Evolutionary conservation across 768 basidiomycete genomes (phyloP).

Genomic region (Cyclocybe cylindracea): DNA sequence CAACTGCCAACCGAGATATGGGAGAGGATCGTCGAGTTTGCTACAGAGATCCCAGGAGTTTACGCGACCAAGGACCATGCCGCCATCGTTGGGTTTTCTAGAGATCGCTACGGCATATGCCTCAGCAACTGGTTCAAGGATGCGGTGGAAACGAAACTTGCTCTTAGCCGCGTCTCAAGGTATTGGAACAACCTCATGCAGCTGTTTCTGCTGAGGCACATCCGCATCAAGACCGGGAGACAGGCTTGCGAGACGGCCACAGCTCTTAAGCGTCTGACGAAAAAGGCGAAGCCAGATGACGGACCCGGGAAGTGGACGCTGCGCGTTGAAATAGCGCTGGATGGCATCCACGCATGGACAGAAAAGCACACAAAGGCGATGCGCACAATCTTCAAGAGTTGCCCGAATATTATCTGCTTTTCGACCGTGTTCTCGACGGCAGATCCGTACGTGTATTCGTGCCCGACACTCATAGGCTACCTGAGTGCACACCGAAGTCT

Average conservation of each 20-base stretch:
- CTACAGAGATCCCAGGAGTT: conserved; percentile 23
- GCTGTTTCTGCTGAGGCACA: conserved; percentile 18
- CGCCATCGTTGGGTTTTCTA: conserved; percentile 24
- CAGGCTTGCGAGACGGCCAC: conserved; percentile 17
- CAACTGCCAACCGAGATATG: conserved; percentile 27
- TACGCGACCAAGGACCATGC: conserved; percentile 18
- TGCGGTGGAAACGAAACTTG: conserved; percentile 19
- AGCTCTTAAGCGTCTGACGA: conserved; percentile 4
- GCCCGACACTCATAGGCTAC: conserved; percentile 1
- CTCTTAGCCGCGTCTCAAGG: conserved; percentile 21
- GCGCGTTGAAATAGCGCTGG: conserved; percentile 26
- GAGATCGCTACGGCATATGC: conserved; percentile 22
- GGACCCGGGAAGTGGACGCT: conserved; percentile 15
- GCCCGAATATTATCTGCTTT: conserved; percentile 24
- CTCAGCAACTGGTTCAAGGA: conserved; percentile 13
- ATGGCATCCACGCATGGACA: conserved; percentile 21
- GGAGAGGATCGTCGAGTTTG: conserved; percentile 22
- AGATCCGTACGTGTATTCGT: conserved; percentile 11
- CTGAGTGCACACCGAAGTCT: conserved; percentile 12
- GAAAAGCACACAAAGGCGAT: conserved; percentile 18
- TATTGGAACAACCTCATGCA: conserved; percentile 18
- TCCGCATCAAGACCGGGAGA: conserved; percentile 21
- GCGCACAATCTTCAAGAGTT: conserved; percentile 18
- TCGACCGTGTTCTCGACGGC: conserved; percentile 20
- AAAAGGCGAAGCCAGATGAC: not conserved